A percentile compares a stretch with the other conserved stretches of the same genome.
Evolutionary conservation across 257 asterid species (phyloP).

Genomic region (Nicotiana tabacum): DNA sequence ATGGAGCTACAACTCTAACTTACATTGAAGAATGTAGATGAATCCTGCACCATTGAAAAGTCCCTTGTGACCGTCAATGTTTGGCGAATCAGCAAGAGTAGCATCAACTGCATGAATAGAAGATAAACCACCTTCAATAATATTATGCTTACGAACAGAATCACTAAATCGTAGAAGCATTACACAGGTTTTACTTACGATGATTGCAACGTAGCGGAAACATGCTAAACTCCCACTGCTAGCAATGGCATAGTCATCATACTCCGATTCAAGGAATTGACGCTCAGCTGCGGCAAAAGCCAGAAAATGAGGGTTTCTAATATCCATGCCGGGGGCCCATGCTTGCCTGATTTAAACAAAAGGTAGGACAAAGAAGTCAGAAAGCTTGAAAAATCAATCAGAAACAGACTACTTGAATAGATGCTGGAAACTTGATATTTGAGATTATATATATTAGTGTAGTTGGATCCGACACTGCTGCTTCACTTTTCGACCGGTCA

Average conservation of each 20-base stretch:
- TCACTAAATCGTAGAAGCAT: background rate
- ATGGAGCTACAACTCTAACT: background rate
- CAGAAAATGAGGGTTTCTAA: slow-evolving; percentile 47
- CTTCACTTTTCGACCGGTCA: background rate
- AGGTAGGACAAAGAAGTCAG: background rate
- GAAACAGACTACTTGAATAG: background rate
- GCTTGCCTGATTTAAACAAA: slow-evolving; percentile 44
- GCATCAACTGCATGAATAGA: slow-evolving; percentile 47
- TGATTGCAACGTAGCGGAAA: slow-evolving; percentile 52
- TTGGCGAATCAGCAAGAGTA: slow-evolving; percentile 58
- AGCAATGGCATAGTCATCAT: slow-evolving; percentile 46
- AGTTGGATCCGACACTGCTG: background rate
- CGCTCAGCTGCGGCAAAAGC: slow-evolving; percentile 61
- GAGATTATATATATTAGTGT: background rate
- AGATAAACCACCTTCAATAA: background rate
- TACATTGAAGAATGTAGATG: slow-evolving; percentile 55
- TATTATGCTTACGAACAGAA: background rate
- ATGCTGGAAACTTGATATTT: background rate
- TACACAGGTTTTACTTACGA: slow-evolving; percentile 34
- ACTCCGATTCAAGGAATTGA: slow-evolving; percentile 52
- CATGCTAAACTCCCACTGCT: slow-evolving; percentile 50
- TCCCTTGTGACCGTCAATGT: slow-evolving; percentile 56
- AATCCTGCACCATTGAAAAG: slow-evolving; percentile 51
- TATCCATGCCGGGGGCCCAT: slow-evolving; percentile 54
- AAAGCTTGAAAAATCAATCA: background rate